Percentiles rank a stretch among this genome's conserved stretches.
phyloP scores from a whole-genome alignment of 2,329 filamentous ascomycete genomes.

The Ceratocystis lukuohia region DNA sequence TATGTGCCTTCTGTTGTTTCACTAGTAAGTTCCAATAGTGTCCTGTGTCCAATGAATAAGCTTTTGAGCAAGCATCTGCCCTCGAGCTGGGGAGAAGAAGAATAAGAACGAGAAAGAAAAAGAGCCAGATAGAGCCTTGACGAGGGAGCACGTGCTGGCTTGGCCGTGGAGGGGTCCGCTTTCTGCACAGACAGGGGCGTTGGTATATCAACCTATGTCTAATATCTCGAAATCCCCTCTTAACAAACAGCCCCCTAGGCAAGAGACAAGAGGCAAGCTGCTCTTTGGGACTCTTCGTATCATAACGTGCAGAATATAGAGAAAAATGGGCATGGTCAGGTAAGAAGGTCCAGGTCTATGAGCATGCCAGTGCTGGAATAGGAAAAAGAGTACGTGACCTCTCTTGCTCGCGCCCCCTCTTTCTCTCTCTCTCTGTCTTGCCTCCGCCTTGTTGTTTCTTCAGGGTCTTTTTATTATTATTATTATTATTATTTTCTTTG shows the following conservation, averaged over 20 bases:
- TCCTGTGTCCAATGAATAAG: background rate
- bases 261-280: background rate
- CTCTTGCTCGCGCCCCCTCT: background rate
- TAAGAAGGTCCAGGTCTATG: background rate
- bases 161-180: background rate
- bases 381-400: background rate
- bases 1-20: constrained; percentile 2
- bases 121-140: constrained; percentile 1
- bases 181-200: background rate
- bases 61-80: constrained; percentile 1
- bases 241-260: background rate
- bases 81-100: background rate
- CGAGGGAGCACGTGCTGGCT: background rate
- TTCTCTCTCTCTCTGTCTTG: background rate
- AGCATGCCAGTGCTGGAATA: background rate
- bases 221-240: background rate
- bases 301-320: background rate
- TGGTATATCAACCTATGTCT: background rate
- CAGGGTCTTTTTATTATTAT: background rate
- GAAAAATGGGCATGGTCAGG: background rate
- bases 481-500: background rate
- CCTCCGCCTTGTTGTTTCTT: background rate
- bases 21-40: constrained; percentile 1
- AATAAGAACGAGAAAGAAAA: background rate
- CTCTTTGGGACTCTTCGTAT: background rate